These are phyloP conservation scores for Plasmodium yoelii DNA, from an alignment of 169 alveolate species.

Conservation along the genomic window DNA sequence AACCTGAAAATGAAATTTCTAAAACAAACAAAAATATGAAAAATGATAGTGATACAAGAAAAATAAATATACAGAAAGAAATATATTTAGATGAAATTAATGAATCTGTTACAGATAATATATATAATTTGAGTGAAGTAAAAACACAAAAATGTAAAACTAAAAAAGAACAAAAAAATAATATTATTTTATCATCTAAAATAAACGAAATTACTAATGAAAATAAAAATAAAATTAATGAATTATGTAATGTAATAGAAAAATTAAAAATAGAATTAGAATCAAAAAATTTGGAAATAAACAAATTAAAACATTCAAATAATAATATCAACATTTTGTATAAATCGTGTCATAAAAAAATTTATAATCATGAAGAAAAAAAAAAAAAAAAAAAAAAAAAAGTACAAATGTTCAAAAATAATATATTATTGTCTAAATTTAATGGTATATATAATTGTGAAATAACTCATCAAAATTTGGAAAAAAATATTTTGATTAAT, in stretches of 20 bases:
- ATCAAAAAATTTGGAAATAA: conserved; percentile 17
- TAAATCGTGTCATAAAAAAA: conserved; percentile 35
- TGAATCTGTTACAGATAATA: no score
- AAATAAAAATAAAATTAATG: conserved; percentile 15
- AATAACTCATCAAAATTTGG: background rate
- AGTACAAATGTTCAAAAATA: background rate
- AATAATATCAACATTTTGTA: conserved; percentile 34
- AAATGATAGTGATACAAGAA: no score
- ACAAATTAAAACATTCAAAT: conserved; percentile 45
- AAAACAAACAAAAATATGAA: no score
- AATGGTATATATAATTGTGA: conserved; percentile 1
- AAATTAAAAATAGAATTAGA: conserved; percentile 39
- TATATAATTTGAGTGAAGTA: background rate
- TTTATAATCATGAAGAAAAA: conserved; percentile 2
- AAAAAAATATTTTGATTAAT: no score
- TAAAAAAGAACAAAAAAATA: background rate
- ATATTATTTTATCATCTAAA: background rate
- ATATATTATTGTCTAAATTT: background rate
- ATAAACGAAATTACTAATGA: background rate
- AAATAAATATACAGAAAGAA: no score
- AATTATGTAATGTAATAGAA: conserved; percentile 24
- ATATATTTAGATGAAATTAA: no score
- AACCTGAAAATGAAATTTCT: no score
- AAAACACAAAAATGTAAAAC: background rate
- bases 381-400: background rate